Evolutionary conservation across 148 eudicot species (phyloP).

Genomic region (Silene uniflora): DNA sequence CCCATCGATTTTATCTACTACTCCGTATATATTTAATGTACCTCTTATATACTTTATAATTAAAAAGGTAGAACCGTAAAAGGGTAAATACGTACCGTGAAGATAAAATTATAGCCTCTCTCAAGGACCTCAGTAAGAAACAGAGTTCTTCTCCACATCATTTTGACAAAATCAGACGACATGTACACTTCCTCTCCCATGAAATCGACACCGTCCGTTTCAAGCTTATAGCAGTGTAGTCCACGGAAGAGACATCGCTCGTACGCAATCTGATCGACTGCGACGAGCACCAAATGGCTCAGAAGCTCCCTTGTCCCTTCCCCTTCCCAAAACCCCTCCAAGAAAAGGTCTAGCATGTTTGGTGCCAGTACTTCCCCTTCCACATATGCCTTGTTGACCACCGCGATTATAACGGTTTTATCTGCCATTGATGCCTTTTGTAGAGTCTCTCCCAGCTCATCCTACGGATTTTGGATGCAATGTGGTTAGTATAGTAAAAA

Average conservation of each 20-base stretch:
- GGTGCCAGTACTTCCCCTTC: slow-evolving; percentile 32
- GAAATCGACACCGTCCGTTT: slow-evolving; percentile 50
- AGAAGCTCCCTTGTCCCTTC: slow-evolving; percentile 47
- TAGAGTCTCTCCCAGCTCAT: slow-evolving; percentile 47
- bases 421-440: slow-evolving; percentile 37
- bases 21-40: no score
- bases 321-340: slow-evolving; percentile 81
- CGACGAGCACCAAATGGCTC: slow-evolving; percentile 56
- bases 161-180: slow-evolving; percentile 65
- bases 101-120: slow-evolving; percentile 60
- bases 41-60: no score
- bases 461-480: slow-evolving; percentile 1
- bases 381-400: slow-evolving; percentile 60
- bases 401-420: slow-evolving; percentile 63
- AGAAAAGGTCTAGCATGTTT: slow-evolving; percentile 66
- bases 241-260: slow-evolving; percentile 48
- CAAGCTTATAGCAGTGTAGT: slow-evolving; percentile 55
- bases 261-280: slow-evolving; percentile 67
- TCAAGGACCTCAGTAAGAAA: slow-evolving; percentile 55
- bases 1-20: no score
- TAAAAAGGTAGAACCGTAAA: no score
- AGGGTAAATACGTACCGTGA: slow-evolving; percentile 48
- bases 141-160: slow-evolving; percentile 82
- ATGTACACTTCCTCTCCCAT: slow-evolving; percentile 51
- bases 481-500: neutral